Percentiles rank a stretch among this genome's conserved stretches.
phyloP scores from a whole-genome alignment of 2,329 filamentous ascomycete species.

The Chaetomiaceae sp. region DNA sequence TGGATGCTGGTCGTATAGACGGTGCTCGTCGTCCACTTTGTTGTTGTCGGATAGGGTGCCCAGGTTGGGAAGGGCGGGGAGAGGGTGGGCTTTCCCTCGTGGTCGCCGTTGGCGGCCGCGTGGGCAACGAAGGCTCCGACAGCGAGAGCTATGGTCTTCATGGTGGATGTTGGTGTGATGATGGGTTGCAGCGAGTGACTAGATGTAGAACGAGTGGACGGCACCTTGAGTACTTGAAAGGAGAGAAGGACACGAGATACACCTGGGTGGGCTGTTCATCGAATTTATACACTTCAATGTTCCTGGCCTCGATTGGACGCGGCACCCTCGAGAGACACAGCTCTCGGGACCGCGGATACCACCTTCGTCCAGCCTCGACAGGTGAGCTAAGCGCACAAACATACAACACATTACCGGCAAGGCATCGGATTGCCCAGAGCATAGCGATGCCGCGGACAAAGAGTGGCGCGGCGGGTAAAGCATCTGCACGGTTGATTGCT shows the following conservation, averaged over 20 bases:
- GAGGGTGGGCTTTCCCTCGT: slow-evolving; percentile 8
- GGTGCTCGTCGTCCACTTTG: slow-evolving; percentile 40
- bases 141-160: slow-evolving; percentile 25
- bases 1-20: slow-evolving; percentile 36
- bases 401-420: too few species aligned
- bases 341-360: too few species aligned
- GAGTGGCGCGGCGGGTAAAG: slow-evolving; percentile 21
- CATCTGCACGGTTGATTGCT: slow-evolving; percentile 11
- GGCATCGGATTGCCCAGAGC: not conserved
- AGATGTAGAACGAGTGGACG: slow-evolving; percentile 25
- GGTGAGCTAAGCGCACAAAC: too few species aligned
- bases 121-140: slow-evolving; percentile 24
- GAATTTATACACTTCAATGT: too few species aligned
- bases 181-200: slow-evolving; percentile 19
- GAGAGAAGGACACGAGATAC: slow-evolving; percentile 1
- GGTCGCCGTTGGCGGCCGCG: slow-evolving; percentile 18
- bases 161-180: slow-evolving; percentile 2
- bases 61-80: slow-evolving; percentile 6
- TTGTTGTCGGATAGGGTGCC: slow-evolving; percentile 24
- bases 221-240: slow-evolving; percentile 23
- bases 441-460: not conserved
- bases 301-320: too few species aligned
- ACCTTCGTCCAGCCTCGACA: too few species aligned
- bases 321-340: too few species aligned
- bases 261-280: not conserved